Evolutionary conservation across 768 basidiomycete species (phyloP).

Genomic region (Suillus occidentalis): DNA sequence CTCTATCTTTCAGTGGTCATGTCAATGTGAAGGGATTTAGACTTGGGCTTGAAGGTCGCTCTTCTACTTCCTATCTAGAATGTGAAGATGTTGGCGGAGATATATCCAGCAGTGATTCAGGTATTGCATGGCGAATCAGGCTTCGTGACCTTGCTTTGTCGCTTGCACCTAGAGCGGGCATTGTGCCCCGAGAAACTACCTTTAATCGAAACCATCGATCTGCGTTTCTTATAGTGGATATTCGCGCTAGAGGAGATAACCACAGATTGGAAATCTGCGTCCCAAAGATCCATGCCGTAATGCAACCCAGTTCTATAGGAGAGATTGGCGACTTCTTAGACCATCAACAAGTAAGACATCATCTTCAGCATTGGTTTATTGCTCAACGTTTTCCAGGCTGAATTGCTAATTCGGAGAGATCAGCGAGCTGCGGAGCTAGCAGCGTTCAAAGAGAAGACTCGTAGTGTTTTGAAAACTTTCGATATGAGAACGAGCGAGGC

Average conservation of each 20-base stretch:
- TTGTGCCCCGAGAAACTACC: constrained; percentile 33
- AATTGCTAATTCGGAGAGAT: constrained; percentile 71
- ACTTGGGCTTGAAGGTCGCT: constrained; percentile 71
- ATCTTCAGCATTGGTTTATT: not conserved
- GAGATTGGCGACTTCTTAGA: constrained; percentile 90
- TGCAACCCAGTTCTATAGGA: constrained; percentile 91
- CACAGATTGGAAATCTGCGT: constrained; percentile 52
- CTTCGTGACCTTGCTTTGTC: constrained; percentile 82
- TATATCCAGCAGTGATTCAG: constrained; percentile 42
- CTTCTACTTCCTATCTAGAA: constrained; percentile 73
- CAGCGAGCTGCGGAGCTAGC: constrained; percentile 76
- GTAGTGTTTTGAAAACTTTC: constrained; percentile 69
- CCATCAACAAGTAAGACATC: constrained; percentile 65
- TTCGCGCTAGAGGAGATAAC: constrained; percentile 45
- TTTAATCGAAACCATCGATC: constrained; percentile 66
- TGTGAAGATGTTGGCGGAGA: constrained; percentile 73
- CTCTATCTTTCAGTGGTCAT: constrained; percentile 45
- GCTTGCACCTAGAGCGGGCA: constrained; percentile 59
- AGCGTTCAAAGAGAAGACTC: constrained; percentile 82
- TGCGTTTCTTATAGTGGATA: constrained; percentile 84
- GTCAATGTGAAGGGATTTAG: constrained; percentile 79
- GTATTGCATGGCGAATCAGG: constrained; percentile 63
- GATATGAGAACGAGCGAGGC: constrained; percentile 52
- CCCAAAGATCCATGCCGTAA: constrained; percentile 84
- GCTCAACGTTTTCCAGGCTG: constrained; percentile 49